These are phyloP conservation scores for Crithidia thermophila DNA, from an alignment of 208 protist genomes.

Conservation along the genomic window DNA sequence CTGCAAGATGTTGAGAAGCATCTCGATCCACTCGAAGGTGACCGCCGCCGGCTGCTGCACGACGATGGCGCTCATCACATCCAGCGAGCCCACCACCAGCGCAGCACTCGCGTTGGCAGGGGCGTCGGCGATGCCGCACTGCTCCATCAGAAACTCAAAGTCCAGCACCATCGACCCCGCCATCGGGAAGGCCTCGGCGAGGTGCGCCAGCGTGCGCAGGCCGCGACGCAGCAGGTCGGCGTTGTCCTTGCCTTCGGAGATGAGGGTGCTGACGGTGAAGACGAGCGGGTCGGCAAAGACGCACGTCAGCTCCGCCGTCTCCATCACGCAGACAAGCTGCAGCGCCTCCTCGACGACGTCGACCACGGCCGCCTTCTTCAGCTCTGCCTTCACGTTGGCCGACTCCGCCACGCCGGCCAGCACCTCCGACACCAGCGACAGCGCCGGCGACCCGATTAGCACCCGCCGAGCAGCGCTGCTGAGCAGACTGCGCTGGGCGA, in stretches of 20 bases:
- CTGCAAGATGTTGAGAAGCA: constrained; percentile 33
- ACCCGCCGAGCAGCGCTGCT: constrained; percentile 20
- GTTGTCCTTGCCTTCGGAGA: constrained; percentile 36
- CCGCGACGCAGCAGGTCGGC: constrained; percentile 29
- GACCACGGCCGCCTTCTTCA: constrained; percentile 18
- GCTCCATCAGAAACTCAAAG: constrained; percentile 67
- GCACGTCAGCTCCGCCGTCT: constrained; percentile 20
- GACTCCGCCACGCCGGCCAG: constrained; percentile 22
- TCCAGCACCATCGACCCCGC: constrained; percentile 62
- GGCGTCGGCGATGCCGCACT: constrained; percentile 7
- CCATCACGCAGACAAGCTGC: constrained; percentile 25
- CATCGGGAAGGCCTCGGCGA: constrained; percentile 54
- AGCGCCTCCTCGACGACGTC: constrained; percentile 20
- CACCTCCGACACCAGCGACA: constrained; percentile 22
- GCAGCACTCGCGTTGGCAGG: constrained; percentile 26
- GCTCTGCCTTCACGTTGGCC: constrained; percentile 12
- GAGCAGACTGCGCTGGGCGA: constrained; percentile 9
- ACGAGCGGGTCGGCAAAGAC: constrained; percentile 36
- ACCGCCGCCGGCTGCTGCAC: constrained; percentile 43
- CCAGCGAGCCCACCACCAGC: constrained; percentile 56
- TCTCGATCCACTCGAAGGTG: constrained; percentile 87
- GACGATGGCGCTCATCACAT: constrained; percentile 72
- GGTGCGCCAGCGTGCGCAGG: constrained; percentile 36
- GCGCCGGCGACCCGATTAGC: constrained; percentile 17
- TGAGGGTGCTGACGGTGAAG: constrained; percentile 44